phyloP scores from a whole-genome alignment of 192 early-diverging fungal genomes.

The Phycomyces nitens region DNA sequence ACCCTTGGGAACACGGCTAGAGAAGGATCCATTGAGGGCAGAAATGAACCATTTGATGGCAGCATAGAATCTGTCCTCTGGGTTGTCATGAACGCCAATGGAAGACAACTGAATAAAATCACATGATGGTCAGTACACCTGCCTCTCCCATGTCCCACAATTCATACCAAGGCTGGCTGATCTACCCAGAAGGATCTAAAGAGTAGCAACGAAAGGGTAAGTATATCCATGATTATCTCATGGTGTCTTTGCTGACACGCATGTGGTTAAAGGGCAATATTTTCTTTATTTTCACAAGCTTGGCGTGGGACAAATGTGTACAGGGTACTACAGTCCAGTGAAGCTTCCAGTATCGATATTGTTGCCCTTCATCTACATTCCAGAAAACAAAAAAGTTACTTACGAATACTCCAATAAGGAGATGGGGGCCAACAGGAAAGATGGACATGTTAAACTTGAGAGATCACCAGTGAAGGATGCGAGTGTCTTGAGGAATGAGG shows the following conservation, averaged over 20 bases:
- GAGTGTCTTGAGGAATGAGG: conserved; percentile 63
- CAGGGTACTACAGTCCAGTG: neutral
- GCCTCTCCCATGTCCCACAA: neutral
- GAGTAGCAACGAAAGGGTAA: neutral
- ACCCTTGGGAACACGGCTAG: conserved; percentile 61
- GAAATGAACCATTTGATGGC: conserved; percentile 77
- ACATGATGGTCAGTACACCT: neutral
- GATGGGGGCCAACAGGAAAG: conserved; percentile 71
- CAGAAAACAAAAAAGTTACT: conserved; percentile 12
- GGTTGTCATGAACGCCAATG: conserved; percentile 53
- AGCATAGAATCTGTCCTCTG: conserved; percentile 65
- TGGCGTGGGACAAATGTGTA: too few relatives aligned
- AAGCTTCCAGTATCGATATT: neutral
- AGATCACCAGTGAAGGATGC: conserved; percentile 80
- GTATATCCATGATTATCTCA: neutral
- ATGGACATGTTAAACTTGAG: conserved; percentile 74
- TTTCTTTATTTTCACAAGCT: neutral
- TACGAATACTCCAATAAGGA: conserved; percentile 79
- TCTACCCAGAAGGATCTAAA: conserved; percentile 52
- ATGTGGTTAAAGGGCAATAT: neutral
- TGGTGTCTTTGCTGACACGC: conserved; percentile 1
- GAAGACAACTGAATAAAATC: conserved; percentile 41
- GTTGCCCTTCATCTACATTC: neutral
- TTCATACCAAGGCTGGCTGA: conserved; percentile 46
- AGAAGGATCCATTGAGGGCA: conserved; percentile 74